Percentiles rank a stretch among this genome's conserved stretches.
phyloP scores from a whole-genome alignment of 805 yeast genomes.

The Sporopachydermia lactativora region DNA sequence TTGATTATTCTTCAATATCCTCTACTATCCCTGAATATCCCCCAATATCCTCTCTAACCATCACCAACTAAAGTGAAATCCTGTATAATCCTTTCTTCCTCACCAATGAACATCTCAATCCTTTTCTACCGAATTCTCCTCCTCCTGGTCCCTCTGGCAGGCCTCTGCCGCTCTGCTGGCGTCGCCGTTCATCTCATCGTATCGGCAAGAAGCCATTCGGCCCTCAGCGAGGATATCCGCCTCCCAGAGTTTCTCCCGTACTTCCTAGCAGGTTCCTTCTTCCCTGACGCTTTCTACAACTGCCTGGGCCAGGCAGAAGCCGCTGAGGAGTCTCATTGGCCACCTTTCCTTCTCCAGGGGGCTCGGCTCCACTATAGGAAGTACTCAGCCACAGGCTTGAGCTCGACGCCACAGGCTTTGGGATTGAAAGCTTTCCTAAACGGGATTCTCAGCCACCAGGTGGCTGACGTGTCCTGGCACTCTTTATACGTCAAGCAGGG shows the following conservation, averaged over 20 bases:
- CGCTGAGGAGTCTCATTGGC: slow-evolving; percentile 62
- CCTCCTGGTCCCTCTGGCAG: not conserved
- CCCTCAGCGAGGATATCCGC: not conserved
- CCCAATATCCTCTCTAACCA: no score
- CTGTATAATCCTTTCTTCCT: no score
- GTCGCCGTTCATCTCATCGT: not conserved
- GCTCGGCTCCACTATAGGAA: slow-evolving; percentile 27
- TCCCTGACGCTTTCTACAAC: slow-evolving; percentile 55
- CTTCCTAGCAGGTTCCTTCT: slow-evolving; percentile 47
- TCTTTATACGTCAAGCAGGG: slow-evolving; percentile 42
- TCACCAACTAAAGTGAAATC: no score
- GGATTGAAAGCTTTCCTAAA: slow-evolving; percentile 38
- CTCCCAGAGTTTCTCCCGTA: slow-evolving; percentile 11
- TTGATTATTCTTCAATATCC: not conserved
- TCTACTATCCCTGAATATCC: no score
- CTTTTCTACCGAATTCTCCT: no score
- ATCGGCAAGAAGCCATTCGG: not conserved
- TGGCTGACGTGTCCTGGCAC: slow-evolving; percentile 58
- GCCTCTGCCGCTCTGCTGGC: not conserved
- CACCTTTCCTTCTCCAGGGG: slow-evolving; percentile 39
- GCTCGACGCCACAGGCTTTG: slow-evolving; percentile 3
- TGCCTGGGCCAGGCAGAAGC: slow-evolving; percentile 36
- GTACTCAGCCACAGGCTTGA: slow-evolving; percentile 9
- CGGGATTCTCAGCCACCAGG: slow-evolving; percentile 49
- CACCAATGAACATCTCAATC: no score